phyloP scores from a whole-genome alignment of 2,329 filamentous ascomycete genomes.

The Pseudogymnoascus sp. region DNA sequence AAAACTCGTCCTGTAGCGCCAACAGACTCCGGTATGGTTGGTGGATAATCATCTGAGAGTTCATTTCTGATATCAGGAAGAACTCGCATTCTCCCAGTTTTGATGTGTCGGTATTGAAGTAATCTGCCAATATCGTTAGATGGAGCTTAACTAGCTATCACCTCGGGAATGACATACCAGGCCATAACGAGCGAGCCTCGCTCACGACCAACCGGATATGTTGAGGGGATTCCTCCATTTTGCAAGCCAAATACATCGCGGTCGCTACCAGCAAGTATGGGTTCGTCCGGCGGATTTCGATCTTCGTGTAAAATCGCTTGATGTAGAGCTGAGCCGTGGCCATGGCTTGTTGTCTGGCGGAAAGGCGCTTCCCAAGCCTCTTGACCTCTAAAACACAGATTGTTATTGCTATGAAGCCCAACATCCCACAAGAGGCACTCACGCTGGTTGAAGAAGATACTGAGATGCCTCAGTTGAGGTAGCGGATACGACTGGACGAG shows the following conservation, averaged over 20 bases:
- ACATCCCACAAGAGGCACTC: constrained; percentile 28
- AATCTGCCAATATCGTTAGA: constrained; percentile 36
- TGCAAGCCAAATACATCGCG: constrained; percentile 88
- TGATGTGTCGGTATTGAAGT: constrained; percentile 54
- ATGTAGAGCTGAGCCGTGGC: constrained; percentile 93
- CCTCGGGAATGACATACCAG: constrained; percentile 38
- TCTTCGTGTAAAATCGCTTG: constrained; percentile 83
- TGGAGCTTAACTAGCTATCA: constrained; percentile 17
- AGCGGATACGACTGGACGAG: constrained; percentile 72
- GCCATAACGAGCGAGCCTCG: constrained; percentile 79
- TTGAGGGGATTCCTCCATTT: constrained; percentile 95
- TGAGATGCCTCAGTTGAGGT: constrained; percentile 71
- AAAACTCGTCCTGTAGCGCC: constrained; percentile 51
- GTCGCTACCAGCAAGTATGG: constrained; percentile 90
- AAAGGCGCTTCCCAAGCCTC: constrained; percentile 72
- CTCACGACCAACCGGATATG: constrained; percentile 86
- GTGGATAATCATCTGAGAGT: constrained; percentile 64
- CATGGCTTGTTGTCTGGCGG: constrained; percentile 77
- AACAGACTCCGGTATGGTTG: constrained; percentile 62
- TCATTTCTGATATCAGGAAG: constrained; percentile 63
- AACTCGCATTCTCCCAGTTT: constrained; percentile 70
- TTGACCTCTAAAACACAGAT: constrained; percentile 54
- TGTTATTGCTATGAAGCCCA: neutral
- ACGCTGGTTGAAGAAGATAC: constrained; percentile 91
- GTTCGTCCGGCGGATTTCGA: constrained; percentile 87